Evolutionary conservation across 805 yeast species (phyloP), one percentile per base, ranked within the genome.

Genomic region (Saccharomycopsis amapae): DNA sequence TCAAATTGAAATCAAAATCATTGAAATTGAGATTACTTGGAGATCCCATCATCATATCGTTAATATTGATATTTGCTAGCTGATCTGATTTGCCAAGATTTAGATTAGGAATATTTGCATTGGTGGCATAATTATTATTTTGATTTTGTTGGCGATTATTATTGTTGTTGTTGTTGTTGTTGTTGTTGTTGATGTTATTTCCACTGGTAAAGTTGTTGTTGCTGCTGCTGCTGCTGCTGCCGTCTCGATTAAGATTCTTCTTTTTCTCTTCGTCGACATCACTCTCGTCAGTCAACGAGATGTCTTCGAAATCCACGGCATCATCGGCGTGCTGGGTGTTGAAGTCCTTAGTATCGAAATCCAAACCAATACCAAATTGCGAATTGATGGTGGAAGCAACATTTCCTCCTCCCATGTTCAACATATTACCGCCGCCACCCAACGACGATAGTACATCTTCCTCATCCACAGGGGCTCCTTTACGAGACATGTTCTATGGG

Each of bases 261-360:
- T 17, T 9, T 6, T 28, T 25, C 10, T 30, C 49, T n/a, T 53
- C 53, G 1, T 33, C 53, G 10, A 36, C 50, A 5, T 49, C 47
- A 17, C 53, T 54, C 7, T 53, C 56, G 2, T 53, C 57, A 25
- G 45, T 44, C 38, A 47, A 49, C 19, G 51, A 45, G 3, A 62
- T 55, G 9, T 86, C 96, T 58, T 86, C 96, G 60, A 85, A 90
- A 62, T 90, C 97, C 26, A 88, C 69, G 7, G 98, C 98, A 61
- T 89, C 90, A 5, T 78, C 96, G 1, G 93, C 89, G 62, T 89
- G 97, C 45, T 73, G 72, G 66, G 62, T 75, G 19, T 42, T 50
- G 42, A 50, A 50, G 19, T 50, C 53, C n/a, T 38, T 41, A 1
- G 50, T 50, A 30, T 50, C 51, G n/a, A 49, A 41, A 6, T 43